These are phyloP conservation scores for Chamaenerion angustifolium DNA, from an alignment of 345 rosid genomes.

Conservation along the genomic window DNA sequence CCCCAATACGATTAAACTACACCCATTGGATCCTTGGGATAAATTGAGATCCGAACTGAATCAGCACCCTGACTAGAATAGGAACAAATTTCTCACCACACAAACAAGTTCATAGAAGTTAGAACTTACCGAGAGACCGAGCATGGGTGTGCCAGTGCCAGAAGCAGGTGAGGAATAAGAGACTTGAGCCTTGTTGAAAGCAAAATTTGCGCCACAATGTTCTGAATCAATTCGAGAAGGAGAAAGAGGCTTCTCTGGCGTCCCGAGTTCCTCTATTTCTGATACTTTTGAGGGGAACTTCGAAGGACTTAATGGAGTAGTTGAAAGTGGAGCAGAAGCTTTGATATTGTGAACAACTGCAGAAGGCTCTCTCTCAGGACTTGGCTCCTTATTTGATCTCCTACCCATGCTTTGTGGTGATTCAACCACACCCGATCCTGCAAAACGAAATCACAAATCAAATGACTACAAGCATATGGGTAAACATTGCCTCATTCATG, in stretches of 20 bases:
- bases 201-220: slow-evolving; percentile 22
- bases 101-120: background rate
- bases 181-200: slow-evolving; percentile 17
- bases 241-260: slow-evolving; percentile 18
- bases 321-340: slow-evolving; percentile 13
- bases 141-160: slow-evolving; percentile 8
- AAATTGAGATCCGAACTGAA: too few relatives aligned
- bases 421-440: too few relatives aligned
- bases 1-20: too few relatives aligned
- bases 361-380: slow-evolving; percentile 15
- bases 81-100: background rate
- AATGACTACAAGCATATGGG: too few relatives aligned
- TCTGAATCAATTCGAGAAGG: slow-evolving; percentile 17
- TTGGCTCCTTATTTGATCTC: slow-evolving; percentile 45
- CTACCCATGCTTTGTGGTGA: slow-evolving; percentile 36
- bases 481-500: too few relatives aligned
- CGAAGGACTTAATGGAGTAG: slow-evolving; percentile 19
- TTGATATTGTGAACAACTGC: slow-evolving; percentile 20
- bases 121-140: slow-evolving; percentile 8
- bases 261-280: slow-evolving; percentile 22
- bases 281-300: slow-evolving; percentile 11
- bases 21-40: too few relatives aligned
- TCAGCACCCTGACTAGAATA: too few relatives aligned
- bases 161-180: slow-evolving; percentile 7
- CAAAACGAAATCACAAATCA: background rate